Evolutionary conservation across 2,329 filamentous ascomycete genomes (phyloP).

Genomic region (Salinomyces thailandicus): DNA sequence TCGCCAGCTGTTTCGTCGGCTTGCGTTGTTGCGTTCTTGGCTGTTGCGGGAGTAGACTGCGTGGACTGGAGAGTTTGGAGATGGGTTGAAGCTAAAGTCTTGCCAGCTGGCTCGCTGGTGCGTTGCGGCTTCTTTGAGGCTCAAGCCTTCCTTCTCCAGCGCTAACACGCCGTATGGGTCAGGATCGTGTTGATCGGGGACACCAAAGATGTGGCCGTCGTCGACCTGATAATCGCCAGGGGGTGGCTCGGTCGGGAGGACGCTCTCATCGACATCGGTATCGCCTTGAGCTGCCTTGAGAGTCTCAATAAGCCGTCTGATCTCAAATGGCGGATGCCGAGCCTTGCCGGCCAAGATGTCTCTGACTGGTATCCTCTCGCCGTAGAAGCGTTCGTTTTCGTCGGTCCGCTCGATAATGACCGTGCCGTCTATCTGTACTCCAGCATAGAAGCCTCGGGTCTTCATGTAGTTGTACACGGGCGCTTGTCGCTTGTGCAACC

Average conservation of each 20-base stretch:
- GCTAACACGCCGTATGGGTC: constrained; percentile 88
- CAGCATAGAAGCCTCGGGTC: constrained; percentile 77
- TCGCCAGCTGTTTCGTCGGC: constrained; percentile 56
- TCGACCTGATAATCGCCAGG: constrained; percentile 62
- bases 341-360: constrained; percentile 55
- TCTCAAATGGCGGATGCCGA: constrained; percentile 45
- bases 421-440: constrained; percentile 77
- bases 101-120: constrained; percentile 63
- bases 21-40: constrained; percentile 31
- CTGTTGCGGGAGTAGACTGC: constrained; percentile 54
- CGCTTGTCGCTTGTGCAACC: constrained; percentile 56
- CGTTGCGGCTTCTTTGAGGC: constrained; percentile 82
- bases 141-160: constrained; percentile 78
- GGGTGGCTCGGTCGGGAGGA: constrained; percentile 60
- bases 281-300: constrained; percentile 83
- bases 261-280: constrained; percentile 56
- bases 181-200: constrained; percentile 70
- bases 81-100: constrained; percentile 72
- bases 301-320: constrained; percentile 61
- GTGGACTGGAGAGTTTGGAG: constrained; percentile 61
- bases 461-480: constrained; percentile 83
- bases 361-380: constrained; percentile 49
- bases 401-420: constrained; percentile 77
- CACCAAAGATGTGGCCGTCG: constrained; percentile 54
- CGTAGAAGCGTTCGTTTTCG: constrained; percentile 81